These are phyloP conservation scores for Citrus cavaleriei DNA, from an alignment of 345 rosid genomes.

Conservation along the genomic window DNA sequence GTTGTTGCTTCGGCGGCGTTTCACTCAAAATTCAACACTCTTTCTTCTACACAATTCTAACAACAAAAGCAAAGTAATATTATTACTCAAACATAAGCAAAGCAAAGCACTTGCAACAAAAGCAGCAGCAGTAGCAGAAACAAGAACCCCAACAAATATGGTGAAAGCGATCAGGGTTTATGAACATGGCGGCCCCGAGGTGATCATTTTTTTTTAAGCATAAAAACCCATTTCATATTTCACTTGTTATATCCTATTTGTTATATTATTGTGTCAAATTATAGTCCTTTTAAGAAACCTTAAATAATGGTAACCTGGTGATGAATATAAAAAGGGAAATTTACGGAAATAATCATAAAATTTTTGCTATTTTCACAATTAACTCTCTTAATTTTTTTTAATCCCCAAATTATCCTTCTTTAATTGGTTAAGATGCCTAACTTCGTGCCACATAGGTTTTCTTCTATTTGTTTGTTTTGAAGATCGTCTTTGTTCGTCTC, in stretches of 20 bases:
- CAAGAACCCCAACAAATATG: background rate
- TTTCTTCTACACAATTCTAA: constrained; percentile 7
- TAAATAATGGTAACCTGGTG: background rate
- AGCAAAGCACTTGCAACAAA: constrained; percentile 10
- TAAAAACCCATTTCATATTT: background rate
- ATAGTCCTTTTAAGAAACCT: background rate
- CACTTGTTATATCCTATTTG: background rate
- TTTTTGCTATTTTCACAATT: no score
- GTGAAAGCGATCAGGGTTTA: constrained; percentile 63
- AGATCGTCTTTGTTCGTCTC: no score
- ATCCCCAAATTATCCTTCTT: no score
- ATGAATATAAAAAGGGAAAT: background rate
- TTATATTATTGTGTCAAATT: background rate
- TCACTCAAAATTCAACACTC: background rate
- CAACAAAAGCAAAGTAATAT: background rate
- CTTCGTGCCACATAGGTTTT: no score
- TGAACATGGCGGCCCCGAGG: constrained; percentile 93
- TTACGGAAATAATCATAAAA: no score
- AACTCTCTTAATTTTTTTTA: no score
- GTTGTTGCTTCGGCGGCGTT: background rate
- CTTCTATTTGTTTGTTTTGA: no score
- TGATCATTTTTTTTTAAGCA: background rate
- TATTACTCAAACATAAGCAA: background rate
- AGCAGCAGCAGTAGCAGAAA: constrained; percentile 8
- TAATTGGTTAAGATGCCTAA: no score